A percentile compares a stretch with the other conserved stretches of the same genome.
These are phyloP conservation scores for Plantago elongata DNA, from an alignment of 257 asterid genomes.

Conservation along the genomic window DNA sequence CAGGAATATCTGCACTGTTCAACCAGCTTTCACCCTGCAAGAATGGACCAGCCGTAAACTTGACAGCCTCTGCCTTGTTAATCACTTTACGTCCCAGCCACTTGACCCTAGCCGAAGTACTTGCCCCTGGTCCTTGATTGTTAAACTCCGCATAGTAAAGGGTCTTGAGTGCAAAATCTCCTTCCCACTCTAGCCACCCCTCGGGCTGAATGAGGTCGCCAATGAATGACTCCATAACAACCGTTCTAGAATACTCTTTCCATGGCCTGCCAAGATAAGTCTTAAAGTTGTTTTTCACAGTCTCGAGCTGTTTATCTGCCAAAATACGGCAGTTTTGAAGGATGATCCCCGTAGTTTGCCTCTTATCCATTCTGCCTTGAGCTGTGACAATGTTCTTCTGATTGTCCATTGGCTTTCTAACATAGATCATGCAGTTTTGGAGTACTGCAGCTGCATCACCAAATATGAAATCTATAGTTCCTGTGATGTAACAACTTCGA, in stretches of 20 bases:
- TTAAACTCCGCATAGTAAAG: conserved; percentile 54
- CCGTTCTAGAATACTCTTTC: conserved; percentile 64
- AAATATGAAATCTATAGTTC: conserved; percentile 68
- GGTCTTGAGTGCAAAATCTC: conserved; percentile 52
- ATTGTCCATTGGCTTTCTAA: conserved; percentile 45
- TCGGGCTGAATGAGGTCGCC: conserved; percentile 53
- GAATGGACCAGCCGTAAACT: conserved; percentile 53
- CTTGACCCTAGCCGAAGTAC: conserved; percentile 39
- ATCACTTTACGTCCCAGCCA: conserved; percentile 57
- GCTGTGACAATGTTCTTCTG: conserved; percentile 67
- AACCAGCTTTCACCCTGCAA: conserved; percentile 62
- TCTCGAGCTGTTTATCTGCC: conserved; percentile 41
- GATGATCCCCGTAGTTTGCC: conserved; percentile 65
- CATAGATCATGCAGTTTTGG: conserved; percentile 73
- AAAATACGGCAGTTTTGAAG: conserved; percentile 57
- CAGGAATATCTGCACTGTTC: conserved; percentile 38
- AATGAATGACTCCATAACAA: conserved; percentile 71
- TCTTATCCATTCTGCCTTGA: conserved; percentile 56
- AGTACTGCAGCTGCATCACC: conserved; percentile 73
- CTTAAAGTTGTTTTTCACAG: conserved; percentile 48
- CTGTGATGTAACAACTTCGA: conserved; percentile 66
- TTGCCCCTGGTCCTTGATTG: conserved; percentile 63
- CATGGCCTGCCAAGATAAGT: conserved; percentile 77
- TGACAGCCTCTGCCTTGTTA: conserved; percentile 46
- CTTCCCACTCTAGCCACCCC: conserved; percentile 66